Evolutionary conservation across 2,329 filamentous ascomycete genomes (phyloP).

Genomic region (Fusarium napiforme): DNA sequence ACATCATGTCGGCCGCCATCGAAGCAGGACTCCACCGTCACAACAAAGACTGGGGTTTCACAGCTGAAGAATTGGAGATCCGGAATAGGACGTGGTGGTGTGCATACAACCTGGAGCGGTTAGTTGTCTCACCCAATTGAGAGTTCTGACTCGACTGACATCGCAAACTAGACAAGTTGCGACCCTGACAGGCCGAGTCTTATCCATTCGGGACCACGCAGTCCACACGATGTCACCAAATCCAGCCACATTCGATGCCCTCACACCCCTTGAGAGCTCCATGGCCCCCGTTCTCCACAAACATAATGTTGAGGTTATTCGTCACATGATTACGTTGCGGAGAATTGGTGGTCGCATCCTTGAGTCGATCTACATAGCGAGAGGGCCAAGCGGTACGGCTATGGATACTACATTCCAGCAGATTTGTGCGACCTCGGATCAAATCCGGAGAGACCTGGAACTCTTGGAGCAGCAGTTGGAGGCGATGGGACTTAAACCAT

Average conservation of each 20-base stretch:
- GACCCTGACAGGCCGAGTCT: neutral
- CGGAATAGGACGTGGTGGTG: constrained; percentile 13
- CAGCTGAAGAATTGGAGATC: neutral
- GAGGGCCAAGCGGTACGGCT: neutral
- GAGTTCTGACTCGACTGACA: neutral
- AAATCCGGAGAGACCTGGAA: neutral
- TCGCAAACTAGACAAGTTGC: neutral
- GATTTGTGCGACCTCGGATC: neutral
- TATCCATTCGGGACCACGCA: neutral
- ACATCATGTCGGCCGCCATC: constrained; percentile 4
- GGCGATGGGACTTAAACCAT: neutral
- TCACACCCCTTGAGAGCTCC: neutral
- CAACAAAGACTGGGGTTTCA: neutral
- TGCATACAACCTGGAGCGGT: constrained; percentile 3
- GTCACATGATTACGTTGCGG: neutral
- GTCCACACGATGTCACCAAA: neutral
- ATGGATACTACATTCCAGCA: constrained; percentile 11
- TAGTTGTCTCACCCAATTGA: neutral
- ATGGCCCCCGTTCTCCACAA: neutral
- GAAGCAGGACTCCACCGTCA: neutral
- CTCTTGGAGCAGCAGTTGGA: neutral
- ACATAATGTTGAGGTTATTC: neutral
- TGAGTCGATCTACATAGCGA: constrained; percentile 5
- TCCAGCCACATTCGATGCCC: neutral
- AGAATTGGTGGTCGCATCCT: neutral